phyloP scores from a whole-genome alignment of 306 rosid genomes.

The Ormosia semicastrata region DNA sequence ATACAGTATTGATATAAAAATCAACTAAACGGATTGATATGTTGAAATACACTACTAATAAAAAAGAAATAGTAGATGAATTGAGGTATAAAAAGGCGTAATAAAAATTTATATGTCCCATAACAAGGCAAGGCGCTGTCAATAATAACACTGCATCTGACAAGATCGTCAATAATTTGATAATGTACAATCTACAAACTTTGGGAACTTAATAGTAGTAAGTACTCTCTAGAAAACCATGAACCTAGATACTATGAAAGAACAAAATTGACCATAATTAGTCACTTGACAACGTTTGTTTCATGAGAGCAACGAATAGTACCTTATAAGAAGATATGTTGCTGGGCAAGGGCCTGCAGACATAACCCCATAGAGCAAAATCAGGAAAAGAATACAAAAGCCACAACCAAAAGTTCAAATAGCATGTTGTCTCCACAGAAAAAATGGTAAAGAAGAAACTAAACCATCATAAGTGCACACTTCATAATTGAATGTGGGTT shows the following conservation, averaged over 20 bases:
- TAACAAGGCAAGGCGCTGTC: background rate
- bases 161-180: conserved; percentile 1
- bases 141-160: background rate
- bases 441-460: background rate
- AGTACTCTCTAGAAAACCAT: background rate
- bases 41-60: background rate
- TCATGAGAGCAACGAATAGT: conserved; percentile 38
- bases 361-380: conserved; percentile 15
- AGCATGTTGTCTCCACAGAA: too few species aligned
- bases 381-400: conserved; percentile 27
- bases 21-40: background rate
- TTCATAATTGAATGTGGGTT: too few species aligned
- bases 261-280: conserved; percentile 12
- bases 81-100: background rate
- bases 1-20: background rate
- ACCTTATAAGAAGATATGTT: conserved; percentile 89
- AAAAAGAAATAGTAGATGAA: background rate
- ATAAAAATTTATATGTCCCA: background rate
- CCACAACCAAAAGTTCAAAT: background rate
- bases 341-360: conserved; percentile 85
- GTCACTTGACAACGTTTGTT: background rate
- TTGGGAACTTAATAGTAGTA: background rate
- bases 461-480: background rate
- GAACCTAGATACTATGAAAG: background rate
- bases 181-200: background rate